Evolutionary conservation across 2,329 filamentous ascomycete species (phyloP), one percentile per base, ranked within the genome.

Genomic region (Taxawa tesnikishii): DNA sequence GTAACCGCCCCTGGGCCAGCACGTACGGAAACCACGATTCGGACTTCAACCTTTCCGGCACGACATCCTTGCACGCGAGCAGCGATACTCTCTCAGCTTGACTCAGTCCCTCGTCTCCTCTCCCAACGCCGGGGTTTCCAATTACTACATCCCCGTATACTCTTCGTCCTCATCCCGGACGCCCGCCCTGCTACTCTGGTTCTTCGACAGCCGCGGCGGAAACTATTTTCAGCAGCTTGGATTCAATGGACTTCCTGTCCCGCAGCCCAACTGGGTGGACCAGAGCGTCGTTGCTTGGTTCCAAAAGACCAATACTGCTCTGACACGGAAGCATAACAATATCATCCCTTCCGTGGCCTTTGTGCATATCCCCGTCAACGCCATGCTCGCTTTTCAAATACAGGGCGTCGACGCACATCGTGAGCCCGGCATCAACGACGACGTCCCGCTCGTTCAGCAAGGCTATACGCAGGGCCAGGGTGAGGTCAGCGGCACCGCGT

Each of bases 1-100:
- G 67, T 11, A 58, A 60, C 6, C 46, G 79, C 0, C 60, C 62
- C 0, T 83, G 75, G 70, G 76, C 75, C 2, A 75, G 72, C 1
- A 75, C 75, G 0, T 83, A 83, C 39, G 79, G 79, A 1, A 83
- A 83, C 36, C 79, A 83, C 43, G 79, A 83, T 41, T 65, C 67
- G 28, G 55, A 70, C 21, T 68, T 60, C 46, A 77, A 78, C 39
- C 52, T 79, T 6, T 68, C 67, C 63, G 64, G 1, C 39, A 49
- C 21, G 53, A 50, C 8, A 54, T 67, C 4, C 58, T 63, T 21
- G 44, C 38, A 1, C 48, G 54, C 5, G 64, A 68, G 39, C 53
- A 48, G 26, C 43, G 40, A n/a, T 52, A 49, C 19, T 42, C 47
- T 8, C 12, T 53, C 3, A 54, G 54, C 10, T 46, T 58, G 4